Evolutionary conservation across 345 rosid species (phyloP), one percentile per base, ranked within the genome.

Genomic region (Gossypium stocksii): DNA sequence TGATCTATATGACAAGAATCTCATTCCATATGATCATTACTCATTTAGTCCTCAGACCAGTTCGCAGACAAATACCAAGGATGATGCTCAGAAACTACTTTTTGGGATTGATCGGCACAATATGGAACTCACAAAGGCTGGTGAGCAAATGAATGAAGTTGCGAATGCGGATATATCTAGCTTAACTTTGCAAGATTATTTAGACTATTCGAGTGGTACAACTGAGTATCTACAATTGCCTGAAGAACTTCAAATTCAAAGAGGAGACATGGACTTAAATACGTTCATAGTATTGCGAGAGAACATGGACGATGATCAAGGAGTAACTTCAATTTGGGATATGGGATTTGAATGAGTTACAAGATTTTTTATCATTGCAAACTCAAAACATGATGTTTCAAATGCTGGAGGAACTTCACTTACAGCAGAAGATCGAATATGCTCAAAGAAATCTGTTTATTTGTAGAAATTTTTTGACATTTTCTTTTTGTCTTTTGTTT

Each of bases 241-340:
- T 2, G 59, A 22, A 17, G 68, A 60, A 11, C 10, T 73, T 27
- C 68, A 12, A 29, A 9, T 48, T 22, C 80, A 34, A 5, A 15
- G 57, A 38, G 72, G 69, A 38, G 72, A 38, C 44, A 43, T 66
- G 76, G 74, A 48, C 17, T 29, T 19, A 12, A 73, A 49, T n/a
- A 46, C 14, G 2, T 16, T 29, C 17, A 29, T 34, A 8, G 23
- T 29, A 3, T 14, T 29, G 17, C 20, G 3, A 15, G 77, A 59
- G 1, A 72, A 57, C 41, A 16, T 7, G 4, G 51, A 6, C 22
- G 76, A 9, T 27, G 74, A 54, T 48, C 45, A 72, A 3, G 80
- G 54, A 43, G 66, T 27, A 66, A 65, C 80, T 72, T 85, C 87
- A 29, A 25, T 78, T 15, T 85, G 89, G 87, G 85, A 82, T 73